These are phyloP conservation scores for Petunia axillaris DNA, from an alignment of 257 asterid species.

Conservation along the genomic window DNA sequence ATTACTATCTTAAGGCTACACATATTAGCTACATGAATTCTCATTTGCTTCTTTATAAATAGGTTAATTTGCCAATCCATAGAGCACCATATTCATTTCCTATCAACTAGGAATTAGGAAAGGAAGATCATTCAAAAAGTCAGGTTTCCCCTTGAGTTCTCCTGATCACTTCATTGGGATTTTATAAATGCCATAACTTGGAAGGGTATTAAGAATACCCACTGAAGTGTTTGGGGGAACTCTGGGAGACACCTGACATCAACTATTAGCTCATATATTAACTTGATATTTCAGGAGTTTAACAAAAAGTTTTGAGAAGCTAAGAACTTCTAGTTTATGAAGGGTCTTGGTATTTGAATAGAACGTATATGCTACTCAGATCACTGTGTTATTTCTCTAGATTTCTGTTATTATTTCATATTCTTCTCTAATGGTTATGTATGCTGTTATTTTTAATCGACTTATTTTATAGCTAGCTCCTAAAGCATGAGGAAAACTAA, in stretches of 20 bases:
- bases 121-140: conserved; percentile 23
- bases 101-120: background rate
- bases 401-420: too few relatives aligned
- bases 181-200: background rate
- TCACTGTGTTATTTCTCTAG: background rate
- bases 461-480: background rate
- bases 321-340: too few relatives aligned
- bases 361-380: background rate
- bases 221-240: conserved; percentile 88
- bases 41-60: background rate
- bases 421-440: background rate
- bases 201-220: background rate
- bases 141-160: conserved; percentile 53
- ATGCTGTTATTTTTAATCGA: background rate
- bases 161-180: conserved; percentile 51
- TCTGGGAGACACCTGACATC: conserved; percentile 45
- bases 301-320: too few relatives aligned
- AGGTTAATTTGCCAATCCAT: background rate
- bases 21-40: background rate
- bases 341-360: too few relatives aligned
- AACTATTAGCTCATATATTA: too few relatives aligned
- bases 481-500: background rate
- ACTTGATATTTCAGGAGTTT: too few relatives aligned
- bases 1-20: background rate
- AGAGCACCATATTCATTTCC: background rate